phyloP scores from a whole-genome alignment of 164 flowering plant genomes.

The Taxillus chinensis region DNA sequence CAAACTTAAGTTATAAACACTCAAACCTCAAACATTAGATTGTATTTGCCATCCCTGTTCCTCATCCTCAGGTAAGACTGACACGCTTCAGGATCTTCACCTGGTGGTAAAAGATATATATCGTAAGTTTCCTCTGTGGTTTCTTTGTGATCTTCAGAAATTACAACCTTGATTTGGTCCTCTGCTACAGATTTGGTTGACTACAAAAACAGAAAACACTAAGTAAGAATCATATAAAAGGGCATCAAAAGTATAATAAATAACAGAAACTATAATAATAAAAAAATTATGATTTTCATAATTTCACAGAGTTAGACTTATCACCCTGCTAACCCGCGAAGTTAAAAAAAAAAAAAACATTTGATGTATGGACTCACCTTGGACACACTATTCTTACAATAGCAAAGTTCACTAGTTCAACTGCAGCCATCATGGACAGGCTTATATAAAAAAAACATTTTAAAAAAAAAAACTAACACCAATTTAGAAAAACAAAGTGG shows the following conservation, averaged over 20 bases:
- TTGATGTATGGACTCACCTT: too few relatives aligned
- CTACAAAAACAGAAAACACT: not conserved
- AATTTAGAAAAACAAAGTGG: not conserved
- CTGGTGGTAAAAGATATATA: constrained; percentile 5
- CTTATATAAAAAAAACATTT: too few relatives aligned
- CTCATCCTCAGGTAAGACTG: constrained; percentile 4
- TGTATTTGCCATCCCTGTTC: constrained; percentile 6
- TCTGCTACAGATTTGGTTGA: not conserved
- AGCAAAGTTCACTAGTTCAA: too few relatives aligned
- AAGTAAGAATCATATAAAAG: not conserved
- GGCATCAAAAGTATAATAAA: not conserved
- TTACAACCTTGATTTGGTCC: not conserved
- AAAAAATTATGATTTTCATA: too few relatives aligned
- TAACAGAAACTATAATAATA: too few relatives aligned
- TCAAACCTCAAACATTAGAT: constrained; percentile 5
- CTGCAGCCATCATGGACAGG: too few relatives aligned
- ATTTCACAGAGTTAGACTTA: too few relatives aligned
- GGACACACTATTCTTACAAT: too few relatives aligned
- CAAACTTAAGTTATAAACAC: not conserved
- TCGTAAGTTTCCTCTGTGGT: constrained; percentile 1
- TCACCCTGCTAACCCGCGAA: too few relatives aligned
- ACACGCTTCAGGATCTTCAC: constrained; percentile 6
- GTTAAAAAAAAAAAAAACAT: too few relatives aligned
- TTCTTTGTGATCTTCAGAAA: not conserved
- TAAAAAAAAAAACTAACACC: too few relatives aligned